These are phyloP conservation scores for Gyromitra esculenta DNA, from an alignment of 2,329 filamentous ascomycete genomes.

Conservation along the genomic window DNA sequence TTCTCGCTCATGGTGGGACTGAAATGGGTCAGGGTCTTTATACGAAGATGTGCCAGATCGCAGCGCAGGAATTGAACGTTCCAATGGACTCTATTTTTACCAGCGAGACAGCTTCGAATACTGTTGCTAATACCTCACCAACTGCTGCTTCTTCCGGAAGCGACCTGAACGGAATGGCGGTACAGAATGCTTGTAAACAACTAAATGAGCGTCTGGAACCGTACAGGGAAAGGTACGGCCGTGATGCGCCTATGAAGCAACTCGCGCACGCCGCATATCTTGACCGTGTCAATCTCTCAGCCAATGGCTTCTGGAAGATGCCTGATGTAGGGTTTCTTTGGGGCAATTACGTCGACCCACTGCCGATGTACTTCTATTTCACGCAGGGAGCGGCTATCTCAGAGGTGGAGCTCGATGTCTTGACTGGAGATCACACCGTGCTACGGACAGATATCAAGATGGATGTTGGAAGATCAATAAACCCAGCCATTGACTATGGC, in stretches of 20 bases:
- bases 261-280: constrained; percentile 55
- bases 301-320: constrained; percentile 56
- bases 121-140: constrained; percentile 90
- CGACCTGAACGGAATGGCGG: constrained; percentile 93
- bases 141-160: constrained; percentile 94
- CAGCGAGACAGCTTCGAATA: constrained; percentile 94
- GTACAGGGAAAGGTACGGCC: constrained; percentile 83
- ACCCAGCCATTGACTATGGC: constrained; percentile 72
- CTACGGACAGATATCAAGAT: constrained; percentile 56
- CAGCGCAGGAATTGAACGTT: constrained; percentile 85
- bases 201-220: constrained; percentile 86
- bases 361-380: constrained; percentile 57
- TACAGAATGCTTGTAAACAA: constrained; percentile 89
- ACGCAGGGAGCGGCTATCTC: constrained; percentile 56
- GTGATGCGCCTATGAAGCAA: constrained; percentile 72
- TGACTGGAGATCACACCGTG: constrained; percentile 56
- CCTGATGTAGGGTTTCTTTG: constrained; percentile 54
- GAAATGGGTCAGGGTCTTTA: constrained; percentile 98
- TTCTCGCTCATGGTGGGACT: constrained; percentile 93
- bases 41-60: constrained; percentile 96
- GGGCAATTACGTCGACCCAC: constrained; percentile 55
- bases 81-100: constrained; percentile 85
- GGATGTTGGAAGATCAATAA: constrained; percentile 55
- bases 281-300: constrained; percentile 56
- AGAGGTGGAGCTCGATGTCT: constrained; percentile 55